These are phyloP conservation scores for Sporothrix sp. DNA, from an alignment of 2,329 filamentous ascomycete genomes.

Conservation along the genomic window DNA sequence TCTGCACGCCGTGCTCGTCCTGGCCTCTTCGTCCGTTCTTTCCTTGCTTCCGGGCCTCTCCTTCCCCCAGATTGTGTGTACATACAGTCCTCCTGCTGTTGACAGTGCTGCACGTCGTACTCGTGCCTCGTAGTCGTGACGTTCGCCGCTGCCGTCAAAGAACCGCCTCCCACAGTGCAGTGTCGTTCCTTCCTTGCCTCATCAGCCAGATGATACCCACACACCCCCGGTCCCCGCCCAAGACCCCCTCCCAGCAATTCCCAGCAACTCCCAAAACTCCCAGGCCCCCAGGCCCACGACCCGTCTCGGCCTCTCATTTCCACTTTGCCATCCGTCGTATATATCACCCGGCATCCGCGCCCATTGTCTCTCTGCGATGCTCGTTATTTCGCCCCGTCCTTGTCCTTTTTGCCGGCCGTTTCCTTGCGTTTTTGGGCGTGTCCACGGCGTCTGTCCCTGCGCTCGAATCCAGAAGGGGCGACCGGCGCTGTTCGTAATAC, in stretches of 20 bases:
- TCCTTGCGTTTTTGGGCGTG: neutral
- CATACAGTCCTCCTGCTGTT: too few relatives aligned
- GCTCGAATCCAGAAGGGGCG: neutral
- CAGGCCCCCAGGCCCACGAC: slow-evolving; percentile 9
- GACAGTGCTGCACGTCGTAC: too few relatives aligned
- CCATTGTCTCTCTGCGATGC: slow-evolving; percentile 5
- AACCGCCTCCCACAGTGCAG: too few relatives aligned
- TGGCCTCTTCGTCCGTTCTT: too few relatives aligned
- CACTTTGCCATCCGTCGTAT: slow-evolving; percentile 12
- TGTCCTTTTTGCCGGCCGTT: neutral
- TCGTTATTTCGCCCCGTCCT: neutral
- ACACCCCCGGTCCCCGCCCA: slow-evolving; percentile 5
- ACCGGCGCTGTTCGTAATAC: neutral
- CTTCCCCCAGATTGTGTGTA: too few relatives aligned
- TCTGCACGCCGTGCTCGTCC: too few relatives aligned
- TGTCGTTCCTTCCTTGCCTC: neutral
- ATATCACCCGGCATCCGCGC: slow-evolving; percentile 11
- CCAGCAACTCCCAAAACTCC: neutral
- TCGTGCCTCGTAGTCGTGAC: too few relatives aligned
- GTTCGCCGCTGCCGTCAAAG: too few relatives aligned
- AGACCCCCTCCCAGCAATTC: neutral
- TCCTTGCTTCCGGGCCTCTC: too few relatives aligned
- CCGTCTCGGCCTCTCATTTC: slow-evolving; percentile 16
- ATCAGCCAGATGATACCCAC: neutral
- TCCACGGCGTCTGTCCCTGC: neutral